Evolutionary conservation across 306 rosid species (phyloP).

Genomic region (Rosa lucieae): DNA sequence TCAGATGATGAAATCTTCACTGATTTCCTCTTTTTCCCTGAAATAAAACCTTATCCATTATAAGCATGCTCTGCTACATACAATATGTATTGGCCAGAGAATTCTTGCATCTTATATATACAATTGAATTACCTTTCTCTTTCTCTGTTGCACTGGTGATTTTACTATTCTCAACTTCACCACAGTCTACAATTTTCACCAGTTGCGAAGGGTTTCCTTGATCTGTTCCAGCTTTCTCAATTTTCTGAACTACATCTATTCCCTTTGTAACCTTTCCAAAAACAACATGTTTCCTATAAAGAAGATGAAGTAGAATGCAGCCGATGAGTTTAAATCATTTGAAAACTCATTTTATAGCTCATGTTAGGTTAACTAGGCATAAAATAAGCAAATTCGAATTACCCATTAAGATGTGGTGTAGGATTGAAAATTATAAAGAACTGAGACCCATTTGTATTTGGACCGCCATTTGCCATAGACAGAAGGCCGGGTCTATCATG

Average conservation of each 20-base stretch:
- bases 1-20: constrained; percentile 52
- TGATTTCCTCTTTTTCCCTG: constrained; percentile 67
- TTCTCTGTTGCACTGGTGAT: constrained; percentile 44
- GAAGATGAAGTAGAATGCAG: constrained; percentile 6
- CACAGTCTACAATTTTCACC: constrained; percentile 85
- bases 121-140: constrained; percentile 60
- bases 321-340: not conserved
- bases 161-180: constrained; percentile 61
- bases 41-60: constrained; percentile 20
- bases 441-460: constrained; percentile 96
- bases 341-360: not conserved
- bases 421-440: constrained; percentile 87
- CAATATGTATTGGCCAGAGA: not conserved
- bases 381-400: constrained; percentile 30
- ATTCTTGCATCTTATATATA: not conserved
- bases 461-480: constrained; percentile 97
- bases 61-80: constrained; percentile 6
- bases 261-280: constrained; percentile 88
- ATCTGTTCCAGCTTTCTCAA: constrained; percentile 72
- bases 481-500: constrained; percentile 90
- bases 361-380: not conserved
- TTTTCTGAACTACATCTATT: constrained; percentile 68
- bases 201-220: constrained; percentile 73
- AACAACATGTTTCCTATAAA: constrained; percentile 88
- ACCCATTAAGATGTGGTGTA: constrained; percentile 95